Evolutionary conservation across 768 basidiomycete genomes (phyloP).

Genomic region (Mycena belliarum): DNA sequence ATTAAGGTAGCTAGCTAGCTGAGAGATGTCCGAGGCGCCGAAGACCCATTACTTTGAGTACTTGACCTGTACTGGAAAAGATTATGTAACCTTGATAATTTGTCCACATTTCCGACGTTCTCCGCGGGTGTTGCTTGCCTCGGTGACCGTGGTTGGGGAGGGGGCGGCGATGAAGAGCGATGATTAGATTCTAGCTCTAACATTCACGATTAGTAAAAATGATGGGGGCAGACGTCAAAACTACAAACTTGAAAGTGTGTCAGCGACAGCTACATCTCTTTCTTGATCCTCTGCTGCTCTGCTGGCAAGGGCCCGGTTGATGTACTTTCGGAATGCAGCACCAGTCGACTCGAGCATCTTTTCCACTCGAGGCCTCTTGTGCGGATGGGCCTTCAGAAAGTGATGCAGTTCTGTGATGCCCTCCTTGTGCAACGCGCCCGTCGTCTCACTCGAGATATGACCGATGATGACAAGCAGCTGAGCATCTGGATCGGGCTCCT

Average conservation of each 20-base stretch:
- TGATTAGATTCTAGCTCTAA: constrained; percentile 68
- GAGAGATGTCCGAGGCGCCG: constrained; percentile 31
- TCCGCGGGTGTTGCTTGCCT: constrained; percentile 32
- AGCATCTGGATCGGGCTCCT: constrained; percentile 87
- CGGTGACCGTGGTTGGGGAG: constrained; percentile 36
- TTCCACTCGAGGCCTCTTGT: constrained; percentile 80
- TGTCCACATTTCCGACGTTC: constrained; percentile 53
- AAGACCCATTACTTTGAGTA: constrained; percentile 50
- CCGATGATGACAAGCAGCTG: constrained; percentile 81
- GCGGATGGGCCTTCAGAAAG: constrained; percentile 88
- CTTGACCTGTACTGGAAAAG: constrained; percentile 84
- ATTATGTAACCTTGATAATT: constrained; percentile 73
- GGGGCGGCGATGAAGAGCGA: constrained; percentile 35
- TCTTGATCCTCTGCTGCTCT: constrained; percentile 87
- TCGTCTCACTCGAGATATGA: constrained; percentile 86
- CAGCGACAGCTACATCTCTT: constrained; percentile 76
- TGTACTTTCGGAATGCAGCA: constrained; percentile 88
- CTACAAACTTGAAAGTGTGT: constrained; percentile 75
- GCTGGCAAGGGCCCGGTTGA: constrained; percentile 83
- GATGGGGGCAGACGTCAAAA: background rate
- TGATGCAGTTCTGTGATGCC: constrained; percentile 94
- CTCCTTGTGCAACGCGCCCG: constrained; percentile 88
- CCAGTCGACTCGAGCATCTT: constrained; percentile 89
- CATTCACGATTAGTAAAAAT: constrained; percentile 5
- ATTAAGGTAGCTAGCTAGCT: background rate